phyloP scores from a whole-genome alignment of 495 filamentous ascomycete species.

The Podospora didyma region DNA sequence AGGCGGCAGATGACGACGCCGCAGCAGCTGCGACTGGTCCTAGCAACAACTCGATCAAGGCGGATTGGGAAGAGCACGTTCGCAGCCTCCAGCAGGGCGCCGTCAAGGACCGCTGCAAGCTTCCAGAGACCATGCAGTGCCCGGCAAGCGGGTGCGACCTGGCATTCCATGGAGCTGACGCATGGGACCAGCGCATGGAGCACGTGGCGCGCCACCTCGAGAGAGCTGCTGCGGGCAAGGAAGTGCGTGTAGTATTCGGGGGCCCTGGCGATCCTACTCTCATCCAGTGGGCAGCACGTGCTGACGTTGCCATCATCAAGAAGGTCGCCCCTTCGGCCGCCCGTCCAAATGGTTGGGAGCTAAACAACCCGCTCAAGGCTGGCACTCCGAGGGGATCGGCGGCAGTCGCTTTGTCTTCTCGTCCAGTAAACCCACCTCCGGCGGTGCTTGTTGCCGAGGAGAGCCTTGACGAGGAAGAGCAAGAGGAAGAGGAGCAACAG shows the following conservation, averaged over 20 bases:
- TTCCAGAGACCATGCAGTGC: constrained; percentile 62
- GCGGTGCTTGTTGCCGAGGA: background rate
- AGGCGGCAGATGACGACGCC: constrained; percentile 15
- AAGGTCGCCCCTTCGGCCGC: background rate
- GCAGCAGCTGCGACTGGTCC: constrained; percentile 8
- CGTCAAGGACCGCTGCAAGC: constrained; percentile 52
- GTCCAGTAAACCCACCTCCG: background rate
- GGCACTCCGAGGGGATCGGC: background rate
- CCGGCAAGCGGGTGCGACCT: constrained; percentile 54
- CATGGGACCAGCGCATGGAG: constrained; percentile 86
- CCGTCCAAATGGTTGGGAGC: constrained; percentile 11
- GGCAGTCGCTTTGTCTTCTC: background rate
- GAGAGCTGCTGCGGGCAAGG: constrained; percentile 3
- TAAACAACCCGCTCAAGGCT: constrained; percentile 9
- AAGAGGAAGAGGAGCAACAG: constrained; percentile 1
- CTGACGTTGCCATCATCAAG: constrained; percentile 37
- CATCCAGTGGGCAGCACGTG: constrained; percentile 41
- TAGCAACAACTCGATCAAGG: background rate
- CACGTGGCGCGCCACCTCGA: constrained; percentile 57
- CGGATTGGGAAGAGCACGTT: constrained; percentile 40
- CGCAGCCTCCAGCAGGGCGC: constrained; percentile 54
- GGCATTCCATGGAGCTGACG: constrained; percentile 56
- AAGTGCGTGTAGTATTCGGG: constrained; percentile 34
- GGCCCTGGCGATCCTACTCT: constrained; percentile 34
- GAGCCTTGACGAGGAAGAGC: background rate